Conservation (phyloP, 2,329 filamentous ascomycete genomes). For the Chaetomiaceae sp. region DNA sequence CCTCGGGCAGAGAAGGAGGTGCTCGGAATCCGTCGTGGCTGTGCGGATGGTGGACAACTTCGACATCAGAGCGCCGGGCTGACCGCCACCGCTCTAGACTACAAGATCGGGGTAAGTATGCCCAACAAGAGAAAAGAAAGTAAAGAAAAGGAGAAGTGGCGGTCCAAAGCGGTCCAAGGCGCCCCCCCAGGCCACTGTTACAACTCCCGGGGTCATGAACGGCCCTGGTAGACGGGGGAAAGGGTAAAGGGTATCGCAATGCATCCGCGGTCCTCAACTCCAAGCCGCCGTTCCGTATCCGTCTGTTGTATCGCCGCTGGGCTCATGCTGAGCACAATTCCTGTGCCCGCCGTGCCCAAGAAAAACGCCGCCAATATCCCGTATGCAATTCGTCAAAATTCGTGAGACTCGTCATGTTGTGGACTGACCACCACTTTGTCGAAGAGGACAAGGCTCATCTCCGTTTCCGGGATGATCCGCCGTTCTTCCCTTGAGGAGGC, state of each 20-base stretch:
- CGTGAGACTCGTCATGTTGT: background rate
- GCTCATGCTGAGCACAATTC: background rate
- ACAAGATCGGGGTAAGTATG: slow-evolving; percentile 16
- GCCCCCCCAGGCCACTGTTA: background rate
- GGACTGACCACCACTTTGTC: too few relatives aligned
- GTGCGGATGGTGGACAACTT: slow-evolving; percentile 15
- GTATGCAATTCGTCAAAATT: slow-evolving; percentile 3
- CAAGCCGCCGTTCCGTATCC: background rate
- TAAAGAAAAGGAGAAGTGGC: background rate
- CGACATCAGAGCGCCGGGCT: slow-evolving; percentile 14
- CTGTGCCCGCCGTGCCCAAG: background rate
- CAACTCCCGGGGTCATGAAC: background rate
- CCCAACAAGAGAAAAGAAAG: background rate
- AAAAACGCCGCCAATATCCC: slow-evolving; percentile 3
- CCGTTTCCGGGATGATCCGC: background rate
- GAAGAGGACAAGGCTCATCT: background rate
- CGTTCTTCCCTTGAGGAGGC: background rate
- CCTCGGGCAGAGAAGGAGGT: background rate
- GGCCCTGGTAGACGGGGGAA: background rate
- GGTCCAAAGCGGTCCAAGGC: background rate
- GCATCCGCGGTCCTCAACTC: slow-evolving; percentile 15
- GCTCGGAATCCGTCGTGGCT: background rate
- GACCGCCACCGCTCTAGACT: slow-evolving; percentile 19
- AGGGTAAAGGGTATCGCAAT: slow-evolving; percentile 18
- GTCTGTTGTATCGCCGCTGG: background rate